Conservation (phyloP, 83 land plant genomes). For the Isoetes engelmannii region DNA sequence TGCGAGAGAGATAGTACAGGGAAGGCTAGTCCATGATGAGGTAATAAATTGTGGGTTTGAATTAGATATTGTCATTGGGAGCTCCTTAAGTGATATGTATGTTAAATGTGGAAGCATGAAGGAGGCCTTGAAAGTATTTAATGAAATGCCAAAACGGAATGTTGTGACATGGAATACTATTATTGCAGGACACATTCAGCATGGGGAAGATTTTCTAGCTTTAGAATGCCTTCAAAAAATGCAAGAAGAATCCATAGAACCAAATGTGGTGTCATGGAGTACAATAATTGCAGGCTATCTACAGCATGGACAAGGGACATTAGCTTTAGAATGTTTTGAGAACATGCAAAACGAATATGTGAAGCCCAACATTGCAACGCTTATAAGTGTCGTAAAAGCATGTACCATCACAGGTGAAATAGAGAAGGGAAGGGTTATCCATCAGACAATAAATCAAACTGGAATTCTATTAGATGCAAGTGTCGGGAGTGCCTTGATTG, state of each 20-base stretch:
- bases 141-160: background rate
- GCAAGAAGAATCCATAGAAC: slow-evolving; percentile 1
- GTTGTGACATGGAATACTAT: slow-evolving; percentile 10
- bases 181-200: slow-evolving; percentile 10
- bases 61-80: background rate
- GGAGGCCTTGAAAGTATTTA: slow-evolving; percentile 7
- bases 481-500: background rate
- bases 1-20: slow-evolving; percentile 1
- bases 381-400: no score
- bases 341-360: no score
- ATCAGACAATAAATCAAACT: no score
- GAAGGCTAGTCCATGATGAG: background rate
- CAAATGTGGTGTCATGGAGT: slow-evolving; percentile 40
- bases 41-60: slow-evolving; percentile 5
- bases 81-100: slow-evolving; percentile 17
- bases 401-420: no score
- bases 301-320: no score
- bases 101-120: slow-evolving; percentile 1
- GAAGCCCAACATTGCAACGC: no score
- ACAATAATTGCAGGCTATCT: slow-evolving; percentile 25
- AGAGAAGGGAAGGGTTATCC: no score
- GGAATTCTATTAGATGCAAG: no score
- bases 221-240: background rate
- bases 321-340: no score
- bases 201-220: background rate